Evolutionary conservation across 129 eudicot species (phyloP).

Genomic region (Flaveria sonorensis): DNA sequence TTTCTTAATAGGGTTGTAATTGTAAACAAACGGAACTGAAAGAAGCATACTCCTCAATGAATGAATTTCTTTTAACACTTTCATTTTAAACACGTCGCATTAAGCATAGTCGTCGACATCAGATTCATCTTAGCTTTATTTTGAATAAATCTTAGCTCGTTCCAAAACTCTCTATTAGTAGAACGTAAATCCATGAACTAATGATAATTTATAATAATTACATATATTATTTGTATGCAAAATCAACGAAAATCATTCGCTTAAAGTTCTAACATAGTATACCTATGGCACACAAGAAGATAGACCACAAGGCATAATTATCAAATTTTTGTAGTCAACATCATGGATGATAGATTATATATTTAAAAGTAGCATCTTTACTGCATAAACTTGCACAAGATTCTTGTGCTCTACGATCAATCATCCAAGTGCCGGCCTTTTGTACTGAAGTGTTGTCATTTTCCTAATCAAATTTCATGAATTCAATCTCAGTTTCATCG

Average conservation of each 20-base stretch:
- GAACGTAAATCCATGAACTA: background rate
- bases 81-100: too few species aligned
- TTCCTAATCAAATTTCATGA: conserved; percentile 22
- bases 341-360: conserved; percentile 21
- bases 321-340: conserved; percentile 21
- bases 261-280: background rate
- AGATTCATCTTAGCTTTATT: too few species aligned
- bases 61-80: too few species aligned
- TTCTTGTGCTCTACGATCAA: conserved; percentile 35
- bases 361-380: conserved; percentile 32
- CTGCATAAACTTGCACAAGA: conserved; percentile 37
- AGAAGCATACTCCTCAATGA: background rate
- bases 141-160: too few species aligned
- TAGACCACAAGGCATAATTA: conserved; percentile 23
- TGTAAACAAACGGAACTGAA: too few species aligned
- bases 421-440: conserved; percentile 42
- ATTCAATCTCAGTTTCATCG: conserved; percentile 32
- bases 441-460: conserved; percentile 29
- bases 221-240: background rate
- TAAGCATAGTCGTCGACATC: too few species aligned
- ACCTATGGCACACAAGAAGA: conserved; percentile 30
- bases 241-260: background rate
- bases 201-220: background rate
- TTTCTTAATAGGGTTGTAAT: too few species aligned
- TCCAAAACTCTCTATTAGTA: too few species aligned